These are phyloP conservation scores for Eucalyptus albens DNA, from an alignment of 345 rosid species.

Conservation along the genomic window DNA sequence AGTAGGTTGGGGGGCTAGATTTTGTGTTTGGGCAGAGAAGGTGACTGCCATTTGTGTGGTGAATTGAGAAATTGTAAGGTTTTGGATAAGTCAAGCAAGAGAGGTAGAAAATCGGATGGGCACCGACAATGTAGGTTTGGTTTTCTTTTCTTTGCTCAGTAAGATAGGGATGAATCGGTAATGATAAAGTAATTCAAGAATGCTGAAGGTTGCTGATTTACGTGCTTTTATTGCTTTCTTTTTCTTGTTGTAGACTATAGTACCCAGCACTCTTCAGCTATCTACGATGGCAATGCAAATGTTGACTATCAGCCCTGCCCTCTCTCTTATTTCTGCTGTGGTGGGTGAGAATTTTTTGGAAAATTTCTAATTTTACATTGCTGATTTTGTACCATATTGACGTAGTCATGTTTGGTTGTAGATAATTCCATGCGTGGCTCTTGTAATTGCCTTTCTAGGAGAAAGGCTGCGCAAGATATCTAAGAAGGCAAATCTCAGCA, in stretches of 20 bases:
- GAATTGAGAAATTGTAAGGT: not conserved
- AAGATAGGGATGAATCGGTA: not conserved
- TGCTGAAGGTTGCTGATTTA: not conserved
- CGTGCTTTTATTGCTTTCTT: not conserved
- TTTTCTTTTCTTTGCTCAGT: not conserved
- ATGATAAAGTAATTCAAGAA: not conserved
- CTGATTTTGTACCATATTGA: not conserved
- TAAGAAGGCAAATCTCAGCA: slow-evolving; percentile 50
- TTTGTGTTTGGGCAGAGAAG: not conserved
- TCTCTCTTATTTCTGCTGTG: slow-evolving; percentile 68
- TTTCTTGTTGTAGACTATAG: slow-evolving; percentile 45
- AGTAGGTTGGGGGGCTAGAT: not conserved
- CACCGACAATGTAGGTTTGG: not conserved
- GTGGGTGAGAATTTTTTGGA: slow-evolving; percentile 14
- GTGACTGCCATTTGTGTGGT: not conserved
- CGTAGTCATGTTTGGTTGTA: not conserved
- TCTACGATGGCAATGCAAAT: slow-evolving; percentile 73
- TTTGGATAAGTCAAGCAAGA: not conserved
- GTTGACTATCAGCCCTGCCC: slow-evolving; percentile 69
- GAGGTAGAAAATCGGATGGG: not conserved
- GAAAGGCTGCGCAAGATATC: slow-evolving; percentile 71
- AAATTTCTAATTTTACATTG: not conserved
- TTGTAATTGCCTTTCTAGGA: slow-evolving; percentile 64
- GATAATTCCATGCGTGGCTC: slow-evolving; percentile 71
- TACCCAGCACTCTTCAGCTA: slow-evolving; percentile 71